Evolutionary conservation across 2,329 filamentous ascomycete genomes (phyloP).

Genomic region (Dactylellina sp.): DNA sequence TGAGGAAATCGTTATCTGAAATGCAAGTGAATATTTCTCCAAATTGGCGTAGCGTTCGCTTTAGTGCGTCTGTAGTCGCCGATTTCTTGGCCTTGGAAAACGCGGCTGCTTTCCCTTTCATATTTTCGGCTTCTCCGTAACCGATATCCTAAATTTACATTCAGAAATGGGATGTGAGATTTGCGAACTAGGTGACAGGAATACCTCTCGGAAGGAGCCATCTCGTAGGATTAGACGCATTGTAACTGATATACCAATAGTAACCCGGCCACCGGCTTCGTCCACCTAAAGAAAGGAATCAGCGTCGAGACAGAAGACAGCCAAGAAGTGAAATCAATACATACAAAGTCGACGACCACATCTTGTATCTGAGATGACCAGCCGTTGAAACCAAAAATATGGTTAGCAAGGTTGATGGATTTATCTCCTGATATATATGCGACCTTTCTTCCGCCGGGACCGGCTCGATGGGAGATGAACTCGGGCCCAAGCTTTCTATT

Average conservation of each 20-base stretch:
- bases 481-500: conserved; percentile 96
- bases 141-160: conserved; percentile 77
- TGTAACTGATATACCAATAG: conserved; percentile 87
- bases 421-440: conserved; percentile 97
- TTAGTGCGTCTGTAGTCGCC: conserved; percentile 92
- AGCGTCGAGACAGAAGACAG: conserved; percentile 7
- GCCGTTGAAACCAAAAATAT: conserved; percentile 96
- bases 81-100: conserved; percentile 99
- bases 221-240: conserved; percentile 90
- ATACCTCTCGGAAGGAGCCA: conserved; percentile 89
- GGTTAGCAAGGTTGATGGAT: conserved; percentile 92
- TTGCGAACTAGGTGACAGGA: background rate
- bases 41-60: conserved; percentile 88
- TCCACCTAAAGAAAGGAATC: conserved; percentile 71
- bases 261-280: conserved; percentile 81
- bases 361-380: conserved; percentile 98
- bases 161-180: background rate
- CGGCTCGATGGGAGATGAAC: conserved; percentile 88
- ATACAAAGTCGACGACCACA: conserved; percentile 89
- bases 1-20: conserved; percentile 94
- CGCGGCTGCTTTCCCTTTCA: conserved; percentile 90
- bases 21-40: conserved; percentile 97
- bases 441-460: conserved; percentile 84
- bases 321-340: conserved; percentile 58
- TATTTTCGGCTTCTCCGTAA: conserved; percentile 96